A percentile compares a stretch with the other conserved stretches of the same genome.
These are phyloP conservation scores for Rhizopogon vinicolor DNA, from an alignment of 768 basidiomycete species.

Conservation along the genomic window DNA sequence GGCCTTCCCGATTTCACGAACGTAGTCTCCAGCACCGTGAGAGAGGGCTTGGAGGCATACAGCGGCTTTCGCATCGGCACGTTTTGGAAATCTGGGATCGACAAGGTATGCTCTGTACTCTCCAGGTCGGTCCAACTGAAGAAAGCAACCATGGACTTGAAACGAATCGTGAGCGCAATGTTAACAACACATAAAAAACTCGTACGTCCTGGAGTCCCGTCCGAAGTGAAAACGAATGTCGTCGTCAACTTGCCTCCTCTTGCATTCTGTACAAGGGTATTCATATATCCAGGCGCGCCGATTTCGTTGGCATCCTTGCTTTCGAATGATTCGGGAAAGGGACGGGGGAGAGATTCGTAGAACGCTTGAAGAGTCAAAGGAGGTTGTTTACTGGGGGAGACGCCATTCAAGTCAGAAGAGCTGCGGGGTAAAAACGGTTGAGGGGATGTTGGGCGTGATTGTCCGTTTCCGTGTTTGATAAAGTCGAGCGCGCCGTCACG, in stretches of 20 bases:
- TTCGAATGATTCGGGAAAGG: constrained; percentile 52
- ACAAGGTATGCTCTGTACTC: constrained; percentile 56
- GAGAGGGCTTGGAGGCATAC: constrained; percentile 64
- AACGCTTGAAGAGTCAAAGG: constrained; percentile 48
- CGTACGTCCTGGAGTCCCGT: constrained; percentile 41
- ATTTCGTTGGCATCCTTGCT: constrained; percentile 44
- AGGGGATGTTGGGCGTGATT: constrained; percentile 32
- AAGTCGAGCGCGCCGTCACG: constrained; percentile 52
- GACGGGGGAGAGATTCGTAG: constrained; percentile 62
- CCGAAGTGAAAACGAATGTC: constrained; percentile 41
- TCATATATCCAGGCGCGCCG: constrained; percentile 52
- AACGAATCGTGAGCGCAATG: constrained; percentile 2
- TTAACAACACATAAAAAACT: constrained; percentile 6
- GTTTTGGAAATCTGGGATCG: constrained; percentile 57
- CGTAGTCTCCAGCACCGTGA: constrained; percentile 53
- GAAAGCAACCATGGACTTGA: constrained; percentile 58
- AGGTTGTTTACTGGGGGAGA: constrained; percentile 5
- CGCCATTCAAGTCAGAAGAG: constrained; percentile 4
- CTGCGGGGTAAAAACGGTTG: neutral
- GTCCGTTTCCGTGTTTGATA: constrained; percentile 52
- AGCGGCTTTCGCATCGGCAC: constrained; percentile 64
- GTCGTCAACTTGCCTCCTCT: constrained; percentile 42
- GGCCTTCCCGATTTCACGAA: constrained; percentile 39
- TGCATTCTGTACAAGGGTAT: constrained; percentile 44
- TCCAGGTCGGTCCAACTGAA: constrained; percentile 50